phyloP scores from a whole-genome alignment of 331 rosid species.

The Rosa hybrid region DNA sequence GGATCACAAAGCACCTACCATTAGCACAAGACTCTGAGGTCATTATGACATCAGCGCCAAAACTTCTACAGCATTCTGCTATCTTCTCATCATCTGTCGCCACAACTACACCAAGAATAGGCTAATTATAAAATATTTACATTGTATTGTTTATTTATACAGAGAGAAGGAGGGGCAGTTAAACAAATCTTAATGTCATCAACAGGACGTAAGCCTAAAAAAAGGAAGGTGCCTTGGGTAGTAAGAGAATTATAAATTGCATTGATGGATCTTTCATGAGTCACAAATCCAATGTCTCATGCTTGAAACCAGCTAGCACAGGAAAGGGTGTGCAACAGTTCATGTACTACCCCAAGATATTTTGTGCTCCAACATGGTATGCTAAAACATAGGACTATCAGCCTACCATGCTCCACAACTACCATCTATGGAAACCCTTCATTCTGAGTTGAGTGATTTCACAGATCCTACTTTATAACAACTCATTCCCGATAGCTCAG shows the following conservation, averaged over 20 bases:
- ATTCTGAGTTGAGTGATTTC: not conserved
- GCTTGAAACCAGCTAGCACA: not conserved
- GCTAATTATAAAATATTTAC: not conserved
- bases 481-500: not conserved
- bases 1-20: slow-evolving; percentile 43
- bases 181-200: not conserved
- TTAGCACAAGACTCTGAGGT: slow-evolving; percentile 86
- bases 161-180: not conserved
- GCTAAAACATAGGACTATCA: not conserved
- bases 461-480: not conserved
- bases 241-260: not conserved
- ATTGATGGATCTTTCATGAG: slow-evolving; percentile 11
- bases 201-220: not conserved
- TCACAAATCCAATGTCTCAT: not conserved
- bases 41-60: slow-evolving; percentile 96
- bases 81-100: slow-evolving; percentile 94
- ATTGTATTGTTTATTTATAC: not conserved
- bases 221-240: not conserved
- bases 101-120: slow-evolving; percentile 60
- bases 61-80: slow-evolving; percentile 79
- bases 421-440: not conserved
- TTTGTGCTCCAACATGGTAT: not conserved
- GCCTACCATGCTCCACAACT: not conserved
- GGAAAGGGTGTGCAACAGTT: not conserved
- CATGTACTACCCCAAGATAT: not conserved